Evolutionary conservation across 2,329 filamentous ascomycete species (phyloP).

Genomic region (Clonostachys byssicola): DNA sequence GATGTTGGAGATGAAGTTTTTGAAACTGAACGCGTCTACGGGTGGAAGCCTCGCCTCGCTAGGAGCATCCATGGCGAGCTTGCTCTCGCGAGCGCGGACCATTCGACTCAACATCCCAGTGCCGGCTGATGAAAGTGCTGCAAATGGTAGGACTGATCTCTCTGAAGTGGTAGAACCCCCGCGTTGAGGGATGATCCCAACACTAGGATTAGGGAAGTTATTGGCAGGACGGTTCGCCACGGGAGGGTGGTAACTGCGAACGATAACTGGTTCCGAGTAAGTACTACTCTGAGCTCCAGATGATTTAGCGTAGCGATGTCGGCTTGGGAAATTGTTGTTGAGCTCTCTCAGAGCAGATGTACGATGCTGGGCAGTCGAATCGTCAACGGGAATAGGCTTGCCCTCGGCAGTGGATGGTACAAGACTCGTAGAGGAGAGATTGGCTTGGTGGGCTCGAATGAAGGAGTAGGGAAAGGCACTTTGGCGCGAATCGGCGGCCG

Average conservation of each 20-base stretch:
- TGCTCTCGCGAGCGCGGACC: constrained; percentile 27
- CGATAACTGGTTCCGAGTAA: constrained; percentile 62
- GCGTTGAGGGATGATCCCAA: constrained; percentile 13
- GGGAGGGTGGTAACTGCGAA: constrained; percentile 56
- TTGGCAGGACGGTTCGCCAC: constrained; percentile 22
- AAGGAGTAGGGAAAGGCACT: constrained; percentile 42
- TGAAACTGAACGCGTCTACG: constrained; percentile 61
- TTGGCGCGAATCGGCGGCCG: constrained; percentile 17
- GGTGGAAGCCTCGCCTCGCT: constrained; percentile 49
- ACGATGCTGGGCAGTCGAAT: constrained; percentile 49
- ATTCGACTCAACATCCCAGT: constrained; percentile 36
- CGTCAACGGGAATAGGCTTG: constrained; percentile 50
- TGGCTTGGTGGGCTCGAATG: constrained; percentile 40
- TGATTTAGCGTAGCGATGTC: constrained; percentile 52
- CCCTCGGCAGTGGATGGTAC: constrained; percentile 52
- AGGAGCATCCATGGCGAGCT: constrained; percentile 11
- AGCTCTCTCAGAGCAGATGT: constrained; percentile 58
- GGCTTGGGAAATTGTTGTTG: constrained; percentile 52
- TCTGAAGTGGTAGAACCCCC: constrained; percentile 19
- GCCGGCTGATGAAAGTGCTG: constrained; percentile 21
- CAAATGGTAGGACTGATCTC: constrained; percentile 23
- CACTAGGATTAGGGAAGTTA: constrained; percentile 17
- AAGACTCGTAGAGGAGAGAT: constrained; percentile 47
- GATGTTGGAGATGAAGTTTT: constrained; percentile 56
- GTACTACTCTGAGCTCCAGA: constrained; percentile 52